Conservation (phyloP, 345 rosid species). For the Aethionema arabicum region DNA sequence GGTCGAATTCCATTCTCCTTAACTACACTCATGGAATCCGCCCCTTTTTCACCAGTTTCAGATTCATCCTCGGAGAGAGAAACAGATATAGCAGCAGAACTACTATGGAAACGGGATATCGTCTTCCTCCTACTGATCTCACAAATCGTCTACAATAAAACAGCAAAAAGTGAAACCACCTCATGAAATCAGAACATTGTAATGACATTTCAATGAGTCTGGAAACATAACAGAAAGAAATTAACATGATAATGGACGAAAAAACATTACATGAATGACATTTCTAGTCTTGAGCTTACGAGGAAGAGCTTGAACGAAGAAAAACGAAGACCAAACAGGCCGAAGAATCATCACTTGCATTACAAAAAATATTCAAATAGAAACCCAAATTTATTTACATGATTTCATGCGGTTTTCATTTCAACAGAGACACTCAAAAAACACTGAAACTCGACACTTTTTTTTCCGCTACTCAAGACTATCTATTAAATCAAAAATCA, state of each 20-base stretch:
- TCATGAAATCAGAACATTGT: neutral
- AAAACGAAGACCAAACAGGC: constrained; percentile 34
- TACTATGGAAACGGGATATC: constrained; percentile 31
- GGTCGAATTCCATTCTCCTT: constrained; percentile 49
- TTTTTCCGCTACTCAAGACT: too few relatives aligned
- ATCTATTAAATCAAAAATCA: too few relatives aligned
- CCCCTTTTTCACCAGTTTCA: constrained; percentile 33
- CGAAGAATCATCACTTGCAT: constrained; percentile 35
- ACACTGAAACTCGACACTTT: too few relatives aligned
- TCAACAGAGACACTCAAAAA: too few relatives aligned
- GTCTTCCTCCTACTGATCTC: constrained; percentile 34
- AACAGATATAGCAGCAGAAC: constrained; percentile 31
- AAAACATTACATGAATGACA: constrained; percentile 34
- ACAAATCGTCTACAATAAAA: constrained; percentile 36
- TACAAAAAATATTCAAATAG: too few relatives aligned
- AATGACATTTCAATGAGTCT: constrained; percentile 11
- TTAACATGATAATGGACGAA: neutral
- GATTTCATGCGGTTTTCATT: too few relatives aligned
- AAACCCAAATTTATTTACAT: too few relatives aligned
- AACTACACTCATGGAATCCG: constrained; percentile 34
- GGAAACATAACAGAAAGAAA: neutral
- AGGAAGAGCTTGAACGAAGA: constrained; percentile 35
- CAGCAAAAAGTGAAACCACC: neutral
- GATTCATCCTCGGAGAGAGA: constrained; percentile 37
- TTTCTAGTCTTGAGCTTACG: constrained; percentile 31